phyloP scores from a whole-genome alignment of 2,329 filamentous ascomycete species.

The Cercospora sp. region DNA sequence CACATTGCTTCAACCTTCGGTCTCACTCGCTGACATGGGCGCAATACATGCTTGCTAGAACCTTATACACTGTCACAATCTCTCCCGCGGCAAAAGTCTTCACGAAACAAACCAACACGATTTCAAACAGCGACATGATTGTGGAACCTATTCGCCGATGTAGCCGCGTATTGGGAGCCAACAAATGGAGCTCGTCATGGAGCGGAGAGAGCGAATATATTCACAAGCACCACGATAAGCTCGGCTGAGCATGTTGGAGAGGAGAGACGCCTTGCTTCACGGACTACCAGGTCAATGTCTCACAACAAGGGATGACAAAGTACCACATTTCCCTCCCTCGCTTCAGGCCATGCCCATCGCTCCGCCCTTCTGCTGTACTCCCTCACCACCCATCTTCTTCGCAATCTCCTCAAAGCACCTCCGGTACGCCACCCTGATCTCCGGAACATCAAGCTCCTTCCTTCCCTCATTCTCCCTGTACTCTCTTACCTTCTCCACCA shows the following conservation, averaged over 20 bases:
- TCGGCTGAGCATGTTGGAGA: not conserved
- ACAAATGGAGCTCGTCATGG: not conserved
- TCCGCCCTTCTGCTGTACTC: conserved; percentile 19
- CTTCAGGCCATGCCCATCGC: not conserved
- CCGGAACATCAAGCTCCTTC: conserved; percentile 56
- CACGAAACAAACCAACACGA: not conserved
- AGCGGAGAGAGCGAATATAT: not conserved
- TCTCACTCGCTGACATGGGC: no score
- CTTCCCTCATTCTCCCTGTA: conserved; percentile 42
- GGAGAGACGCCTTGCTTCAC: not conserved
- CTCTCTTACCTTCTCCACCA: conserved; percentile 60
- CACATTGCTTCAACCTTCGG: not conserved
- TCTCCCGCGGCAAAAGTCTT: no score
- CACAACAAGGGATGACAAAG: not conserved
- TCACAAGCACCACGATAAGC: not conserved
- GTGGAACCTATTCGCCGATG: not conserved
- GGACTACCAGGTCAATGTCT: not conserved
- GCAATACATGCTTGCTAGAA: no score
- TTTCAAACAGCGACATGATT: not conserved
- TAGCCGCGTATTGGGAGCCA: not conserved
- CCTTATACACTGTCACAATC: no score
- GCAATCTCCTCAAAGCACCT: conserved; percentile 63
- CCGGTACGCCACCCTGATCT: conserved; percentile 63
- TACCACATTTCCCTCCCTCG: not conserved
- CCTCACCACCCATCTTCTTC: conserved; percentile 10